Evolutionary conservation across 164 flowering plant genomes (phyloP), one percentile per base, ranked within the genome.

Genomic region (Cinnamomum chago): DNA sequence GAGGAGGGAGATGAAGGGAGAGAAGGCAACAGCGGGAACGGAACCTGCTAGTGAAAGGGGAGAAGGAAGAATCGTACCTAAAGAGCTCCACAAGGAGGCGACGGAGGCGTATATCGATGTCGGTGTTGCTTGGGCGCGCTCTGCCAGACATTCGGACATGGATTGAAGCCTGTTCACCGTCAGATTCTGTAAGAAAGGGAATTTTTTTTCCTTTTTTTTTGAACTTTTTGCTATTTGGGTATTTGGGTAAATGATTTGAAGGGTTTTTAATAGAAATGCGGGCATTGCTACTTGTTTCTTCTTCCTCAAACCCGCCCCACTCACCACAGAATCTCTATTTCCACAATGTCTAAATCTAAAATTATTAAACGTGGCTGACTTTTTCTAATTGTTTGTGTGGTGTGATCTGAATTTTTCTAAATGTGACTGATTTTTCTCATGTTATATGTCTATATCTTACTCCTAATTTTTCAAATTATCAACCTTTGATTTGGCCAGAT

Each of bases 81-180:
- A 81, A 0, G 98, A 92, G 83, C 91, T 95, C 50, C 97, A 93
- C 76, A 89, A 85, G 81, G 99, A 93, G 87, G 96, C 97, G 7
- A 93, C 96, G 3, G 97, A 92, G 62, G 93, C 99, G 0, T 95
- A 95, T 70, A 88, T 96, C 98, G 0, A 88, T 95, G 90, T 95
- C 99, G 0, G 98, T 95, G 9, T 78, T 95, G 80, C 89, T 95
- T 9, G 99, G 99, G 6, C 86, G 99, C 3, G 97, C 99, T 7
- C 78, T 95, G 80, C 99, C 99, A 2, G 99, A 95, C 78, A 96
- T 93, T 71, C 84, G 99, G 2, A 98, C 25, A 95, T 51, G 99
- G 99, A 14, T 83, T 95, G 81, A 95, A 95, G 87, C 99, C 99
- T 0, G 99, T 95, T 30, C 99, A 93, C 72, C 82, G 99, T 7